Evolutionary conservation across 2,329 filamentous ascomycete genomes (phyloP).

Genomic region (Thelonectria rubi): DNA sequence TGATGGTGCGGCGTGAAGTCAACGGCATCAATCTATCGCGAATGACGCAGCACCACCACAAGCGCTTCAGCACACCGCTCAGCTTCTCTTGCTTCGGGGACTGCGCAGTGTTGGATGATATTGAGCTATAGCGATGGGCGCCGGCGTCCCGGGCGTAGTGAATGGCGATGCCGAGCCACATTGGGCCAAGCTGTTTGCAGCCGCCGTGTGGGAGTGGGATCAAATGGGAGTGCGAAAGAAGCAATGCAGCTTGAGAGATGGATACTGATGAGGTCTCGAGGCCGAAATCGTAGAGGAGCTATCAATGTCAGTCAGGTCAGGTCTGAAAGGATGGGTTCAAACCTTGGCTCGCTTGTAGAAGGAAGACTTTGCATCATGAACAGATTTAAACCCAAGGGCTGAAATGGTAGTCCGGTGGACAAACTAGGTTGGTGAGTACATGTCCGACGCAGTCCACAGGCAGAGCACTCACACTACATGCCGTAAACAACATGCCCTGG

Average conservation of each 20-base stretch:
- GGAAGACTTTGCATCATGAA: conserved; percentile 37
- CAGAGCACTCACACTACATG: conserved; percentile 28
- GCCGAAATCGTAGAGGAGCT: conserved; percentile 41
- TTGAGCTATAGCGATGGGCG: conserved; percentile 36
- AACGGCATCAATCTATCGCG: conserved; percentile 32
- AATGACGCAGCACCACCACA: conserved; percentile 42
- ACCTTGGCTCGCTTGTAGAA: conserved; percentile 40
- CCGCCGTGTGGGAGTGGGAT: conserved; percentile 38
- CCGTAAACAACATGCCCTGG: conserved; percentile 36
- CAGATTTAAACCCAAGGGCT: conserved; percentile 35
- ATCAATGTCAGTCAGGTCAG: background rate
- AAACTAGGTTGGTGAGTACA: conserved; percentile 25
- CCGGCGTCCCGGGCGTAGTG: conserved; percentile 40
- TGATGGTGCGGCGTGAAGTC: conserved; percentile 22
- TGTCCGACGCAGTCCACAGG: too few relatives aligned
- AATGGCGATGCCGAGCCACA: conserved; percentile 40
- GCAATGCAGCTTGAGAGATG: conserved; percentile 36
- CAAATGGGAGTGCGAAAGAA: conserved; percentile 37
- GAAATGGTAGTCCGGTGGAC: conserved; percentile 31
- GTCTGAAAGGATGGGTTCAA: background rate
- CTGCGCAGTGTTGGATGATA: conserved; percentile 5
- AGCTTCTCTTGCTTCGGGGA: conserved; percentile 29
- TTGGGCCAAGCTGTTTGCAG: conserved; percentile 38
- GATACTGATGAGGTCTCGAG: conserved; percentile 37
- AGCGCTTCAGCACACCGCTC: conserved; percentile 31